A percentile compares a stretch with the other conserved stretches of the same genome.
phyloP scores from a whole-genome alignment of 1,284 basidiomycete species.

The Ustilago shanxiensis region DNA sequence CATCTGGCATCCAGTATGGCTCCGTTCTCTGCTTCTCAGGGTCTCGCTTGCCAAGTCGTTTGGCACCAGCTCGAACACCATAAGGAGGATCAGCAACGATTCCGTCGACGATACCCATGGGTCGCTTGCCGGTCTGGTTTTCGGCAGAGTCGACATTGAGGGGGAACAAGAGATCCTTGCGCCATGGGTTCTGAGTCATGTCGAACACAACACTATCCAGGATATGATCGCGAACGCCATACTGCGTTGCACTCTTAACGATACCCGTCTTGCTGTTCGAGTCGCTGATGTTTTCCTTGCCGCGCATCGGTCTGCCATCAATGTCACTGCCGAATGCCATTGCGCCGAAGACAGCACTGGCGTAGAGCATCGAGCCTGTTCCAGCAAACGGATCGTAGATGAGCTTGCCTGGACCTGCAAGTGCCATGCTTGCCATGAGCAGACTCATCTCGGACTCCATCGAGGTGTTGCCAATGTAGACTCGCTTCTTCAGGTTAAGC shows the following conservation, averaged over 20 bases:
- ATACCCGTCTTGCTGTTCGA: slow-evolving; percentile 75
- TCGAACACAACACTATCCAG: slow-evolving; percentile 91
- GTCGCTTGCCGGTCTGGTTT: slow-evolving; percentile 4
- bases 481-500: slow-evolving; percentile 85
- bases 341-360: slow-evolving; percentile 81
- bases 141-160: slow-evolving; percentile 8
- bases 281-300: slow-evolving; percentile 77
- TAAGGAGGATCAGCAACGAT: slow-evolving; percentile 78
- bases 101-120: slow-evolving; percentile 83
- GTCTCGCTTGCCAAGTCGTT: slow-evolving; percentile 82
- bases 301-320: slow-evolving; percentile 95
- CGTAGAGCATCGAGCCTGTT: slow-evolving; percentile 94
- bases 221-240: slow-evolving; percentile 81
- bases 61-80: slow-evolving; percentile 95
- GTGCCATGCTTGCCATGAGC: slow-evolving; percentile 93
- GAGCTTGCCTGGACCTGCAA: slow-evolving; percentile 86
- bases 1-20: slow-evolving; percentile 67
- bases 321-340: slow-evolving; percentile 93
- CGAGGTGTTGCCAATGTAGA: slow-evolving; percentile 91
- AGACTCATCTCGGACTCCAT: slow-evolving; percentile 97
- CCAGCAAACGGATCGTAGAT: slow-evolving; percentile 97
- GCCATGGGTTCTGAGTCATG: slow-evolving; percentile 87
- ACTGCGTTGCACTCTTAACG: slow-evolving; percentile 82
- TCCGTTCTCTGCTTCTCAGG: slow-evolving; percentile 68
- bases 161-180: slow-evolving; percentile 69